phyloP scores from a whole-genome alignment of 1,139 yeast genomes.

The Scheffersomyces insectosa region DNA sequence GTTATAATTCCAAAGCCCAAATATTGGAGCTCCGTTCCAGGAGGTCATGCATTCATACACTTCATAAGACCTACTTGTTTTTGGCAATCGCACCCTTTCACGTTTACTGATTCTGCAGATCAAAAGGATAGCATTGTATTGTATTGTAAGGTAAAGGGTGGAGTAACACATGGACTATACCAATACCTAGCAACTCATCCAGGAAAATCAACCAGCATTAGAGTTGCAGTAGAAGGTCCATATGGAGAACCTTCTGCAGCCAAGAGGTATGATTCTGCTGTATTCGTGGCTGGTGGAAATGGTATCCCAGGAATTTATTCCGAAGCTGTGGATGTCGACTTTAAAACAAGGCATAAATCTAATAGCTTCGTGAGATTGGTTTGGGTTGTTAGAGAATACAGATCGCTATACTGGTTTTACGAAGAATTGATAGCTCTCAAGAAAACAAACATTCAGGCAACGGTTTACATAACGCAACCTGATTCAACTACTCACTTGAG shows the following conservation, averaged over 20 bases:
- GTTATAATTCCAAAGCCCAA: slow-evolving; percentile 16
- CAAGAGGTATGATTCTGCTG: slow-evolving; percentile 30
- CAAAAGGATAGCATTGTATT: slow-evolving; percentile 24
- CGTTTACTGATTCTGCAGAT: slow-evolving; percentile 28
- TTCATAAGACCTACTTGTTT: slow-evolving; percentile 26
- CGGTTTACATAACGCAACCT: slow-evolving; percentile 36
- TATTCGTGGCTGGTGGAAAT: slow-evolving; percentile 43
- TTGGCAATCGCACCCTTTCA: slow-evolving; percentile 49
- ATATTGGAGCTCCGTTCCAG: slow-evolving; percentile 19
- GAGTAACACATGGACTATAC: slow-evolving; percentile 34
- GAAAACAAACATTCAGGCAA: slow-evolving; percentile 25
- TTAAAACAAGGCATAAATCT: slow-evolving; percentile 11
- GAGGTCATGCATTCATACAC: slow-evolving; percentile 22
- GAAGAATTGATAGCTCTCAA: slow-evolving; percentile 30
- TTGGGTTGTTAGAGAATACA: slow-evolving; percentile 39
- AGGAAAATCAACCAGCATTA: slow-evolving; percentile 22
- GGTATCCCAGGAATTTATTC: slow-evolving; percentile 46
- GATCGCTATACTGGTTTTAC: slow-evolving; percentile 34
- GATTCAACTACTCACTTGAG: slow-evolving; percentile 9
- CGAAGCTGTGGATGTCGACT: slow-evolving; percentile 33
- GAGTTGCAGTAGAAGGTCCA: slow-evolving; percentile 45
- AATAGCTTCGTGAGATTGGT: slow-evolving; percentile 27
- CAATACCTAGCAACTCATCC: slow-evolving; percentile 30
- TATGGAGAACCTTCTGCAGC: slow-evolving; percentile 38
- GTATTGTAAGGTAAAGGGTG: slow-evolving; percentile 39